Conservation (phyloP, 805 yeast genomes). For the Blastobotrys robertii region DNA sequence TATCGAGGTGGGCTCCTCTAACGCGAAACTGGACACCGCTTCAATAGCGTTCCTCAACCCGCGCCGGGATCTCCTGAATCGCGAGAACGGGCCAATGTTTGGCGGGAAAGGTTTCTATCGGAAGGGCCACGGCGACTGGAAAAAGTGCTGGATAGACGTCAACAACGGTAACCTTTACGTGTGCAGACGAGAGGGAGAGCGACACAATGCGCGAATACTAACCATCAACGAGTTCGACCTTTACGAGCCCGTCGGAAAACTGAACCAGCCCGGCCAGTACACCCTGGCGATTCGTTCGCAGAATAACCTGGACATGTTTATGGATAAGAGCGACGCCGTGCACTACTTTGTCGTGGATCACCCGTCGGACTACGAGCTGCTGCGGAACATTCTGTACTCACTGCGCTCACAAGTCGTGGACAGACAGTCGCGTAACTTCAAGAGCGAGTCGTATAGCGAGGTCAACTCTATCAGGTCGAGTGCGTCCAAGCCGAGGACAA, state of each 20-base stretch:
- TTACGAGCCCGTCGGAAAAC: constrained; percentile 10
- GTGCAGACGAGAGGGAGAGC: constrained; percentile 3
- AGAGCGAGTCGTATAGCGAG: not conserved
- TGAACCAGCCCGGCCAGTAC: constrained; percentile 15
- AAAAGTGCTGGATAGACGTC: constrained; percentile 7
- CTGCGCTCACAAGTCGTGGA: constrained; percentile 15
- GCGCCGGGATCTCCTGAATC: constrained; percentile 22
- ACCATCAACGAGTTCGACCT: constrained; percentile 11
- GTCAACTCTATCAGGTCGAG: not conserved
- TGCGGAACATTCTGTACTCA: constrained; percentile 23
- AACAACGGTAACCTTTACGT: constrained; percentile 6
- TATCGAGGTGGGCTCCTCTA: constrained; percentile 16
- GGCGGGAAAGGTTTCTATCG: constrained; percentile 7
- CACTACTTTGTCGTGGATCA: constrained; percentile 18
- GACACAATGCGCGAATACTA: constrained; percentile 4
- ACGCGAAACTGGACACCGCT: constrained; percentile 15
- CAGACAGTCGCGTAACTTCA: not conserved
- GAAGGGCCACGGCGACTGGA: constrained; percentile 10
- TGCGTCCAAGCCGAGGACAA: not conserved
- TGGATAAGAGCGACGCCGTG: constrained; percentile 13
- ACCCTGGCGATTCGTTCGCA: constrained; percentile 19
- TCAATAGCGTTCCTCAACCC: constrained; percentile 26
- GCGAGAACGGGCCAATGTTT: constrained; percentile 13
- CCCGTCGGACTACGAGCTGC: constrained; percentile 18
- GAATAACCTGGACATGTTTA: constrained; percentile 12